These are phyloP conservation scores for Musa balbisiana DNA, from an alignment of 202 grass and related monocot species.

Conservation along the genomic window DNA sequence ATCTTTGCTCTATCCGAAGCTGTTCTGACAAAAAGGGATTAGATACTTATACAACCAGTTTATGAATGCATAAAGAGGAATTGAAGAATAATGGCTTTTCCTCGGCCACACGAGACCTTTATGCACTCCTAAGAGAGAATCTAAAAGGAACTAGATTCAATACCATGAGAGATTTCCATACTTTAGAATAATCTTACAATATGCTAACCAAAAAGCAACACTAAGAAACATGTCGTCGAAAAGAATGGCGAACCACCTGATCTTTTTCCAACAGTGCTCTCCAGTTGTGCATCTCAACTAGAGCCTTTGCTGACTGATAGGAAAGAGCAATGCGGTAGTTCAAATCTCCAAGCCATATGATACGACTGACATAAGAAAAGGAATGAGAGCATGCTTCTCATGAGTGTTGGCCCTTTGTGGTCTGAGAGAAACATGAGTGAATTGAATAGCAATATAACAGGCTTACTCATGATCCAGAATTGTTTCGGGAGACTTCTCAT, in stretches of 20 bases:
- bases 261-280: constrained; percentile 91
- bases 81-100: background rate
- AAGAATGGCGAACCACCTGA: constrained; percentile 40
- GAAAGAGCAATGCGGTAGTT: constrained; percentile 97
- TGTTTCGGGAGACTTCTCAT: constrained; percentile 76
- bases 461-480: constrained; percentile 90
- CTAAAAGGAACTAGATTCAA: constrained; percentile 1
- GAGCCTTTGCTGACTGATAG: constrained; percentile 72
- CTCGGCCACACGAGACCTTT: background rate
- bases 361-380: constrained; percentile 44
- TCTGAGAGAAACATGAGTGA: background rate
- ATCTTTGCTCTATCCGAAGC: constrained; percentile 81
- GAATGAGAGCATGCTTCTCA: background rate
- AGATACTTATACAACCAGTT: constrained; percentile 4
- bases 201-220: constrained; percentile 4
- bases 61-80: constrained; percentile 11
- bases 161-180: background rate
- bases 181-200: background rate
- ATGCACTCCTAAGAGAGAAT: background rate
- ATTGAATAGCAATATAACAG: background rate
- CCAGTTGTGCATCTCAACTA: constrained; percentile 93
- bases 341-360: constrained; percentile 99
- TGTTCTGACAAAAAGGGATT: constrained; percentile 29
- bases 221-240: background rate
- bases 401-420: background rate